These are phyloP conservation scores for Sporothrix brunneoviolacea DNA, from an alignment of 2,329 filamentous ascomycete species.

Conservation along the genomic window DNA sequence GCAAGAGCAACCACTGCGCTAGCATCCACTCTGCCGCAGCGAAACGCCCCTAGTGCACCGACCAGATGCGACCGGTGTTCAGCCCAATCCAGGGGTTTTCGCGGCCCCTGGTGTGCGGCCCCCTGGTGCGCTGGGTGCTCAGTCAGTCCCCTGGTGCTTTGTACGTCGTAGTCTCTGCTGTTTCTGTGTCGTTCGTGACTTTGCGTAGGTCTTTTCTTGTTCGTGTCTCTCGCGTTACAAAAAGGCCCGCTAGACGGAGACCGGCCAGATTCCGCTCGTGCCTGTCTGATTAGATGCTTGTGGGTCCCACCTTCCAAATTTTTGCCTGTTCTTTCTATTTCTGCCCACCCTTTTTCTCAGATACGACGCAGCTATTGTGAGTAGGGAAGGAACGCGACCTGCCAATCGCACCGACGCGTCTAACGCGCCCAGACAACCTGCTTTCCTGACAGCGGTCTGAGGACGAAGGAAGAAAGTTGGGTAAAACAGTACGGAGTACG, in stretches of 20 bases:
- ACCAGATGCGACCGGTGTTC: neutral
- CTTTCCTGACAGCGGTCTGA: too few relatives aligned
- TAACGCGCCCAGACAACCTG: neutral
- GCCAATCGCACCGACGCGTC: slow-evolving; percentile 9
- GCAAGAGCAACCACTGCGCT: neutral
- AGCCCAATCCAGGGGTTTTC: slow-evolving; percentile 3
- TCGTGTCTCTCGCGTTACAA: too few relatives aligned
- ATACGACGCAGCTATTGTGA: neutral
- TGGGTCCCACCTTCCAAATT: slow-evolving; percentile 2
- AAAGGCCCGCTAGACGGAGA: too few relatives aligned
- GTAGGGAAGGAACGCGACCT: slow-evolving; percentile 7
- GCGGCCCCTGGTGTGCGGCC: neutral
- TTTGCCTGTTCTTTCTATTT: neutral
- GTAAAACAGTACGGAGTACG: too few relatives aligned
- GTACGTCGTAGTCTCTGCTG: too few relatives aligned
- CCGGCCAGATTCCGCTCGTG: too few relatives aligned
- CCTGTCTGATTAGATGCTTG: neutral
- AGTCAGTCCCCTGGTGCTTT: too few relatives aligned
- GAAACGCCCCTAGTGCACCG: neutral
- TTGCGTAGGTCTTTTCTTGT: too few relatives aligned
- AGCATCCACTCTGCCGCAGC: slow-evolving; percentile 8
- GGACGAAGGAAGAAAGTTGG: too few relatives aligned
- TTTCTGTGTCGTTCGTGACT: too few relatives aligned
- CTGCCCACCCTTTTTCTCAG: neutral
- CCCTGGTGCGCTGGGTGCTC: slow-evolving; percentile 1